These are phyloP conservation scores for Ceratocystis alfenasii DNA, from an alignment of 2,329 filamentous ascomycete species.

Conservation along the genomic window DNA sequence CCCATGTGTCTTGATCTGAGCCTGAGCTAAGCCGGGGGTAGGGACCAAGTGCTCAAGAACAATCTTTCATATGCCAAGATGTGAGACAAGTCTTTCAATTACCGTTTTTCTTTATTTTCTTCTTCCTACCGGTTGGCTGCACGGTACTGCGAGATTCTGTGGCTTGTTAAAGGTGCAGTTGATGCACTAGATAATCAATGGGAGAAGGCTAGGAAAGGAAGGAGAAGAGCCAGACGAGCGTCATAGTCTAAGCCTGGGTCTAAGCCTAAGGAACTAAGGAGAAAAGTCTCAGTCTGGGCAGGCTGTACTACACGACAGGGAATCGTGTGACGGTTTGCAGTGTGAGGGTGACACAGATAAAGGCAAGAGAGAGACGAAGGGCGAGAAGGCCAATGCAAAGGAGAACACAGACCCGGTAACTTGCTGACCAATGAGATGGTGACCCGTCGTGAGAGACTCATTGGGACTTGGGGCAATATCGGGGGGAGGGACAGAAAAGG, in stretches of 20 bases:
- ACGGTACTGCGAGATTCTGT: neutral
- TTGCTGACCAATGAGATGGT: neutral
- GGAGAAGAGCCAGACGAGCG: neutral
- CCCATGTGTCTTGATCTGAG: neutral
- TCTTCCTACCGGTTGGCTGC: neutral
- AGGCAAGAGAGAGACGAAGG: neutral
- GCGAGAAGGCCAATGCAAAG: neutral
- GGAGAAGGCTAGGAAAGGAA: neutral
- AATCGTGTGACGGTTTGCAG: neutral
- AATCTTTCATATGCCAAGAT: neutral
- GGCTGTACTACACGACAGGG: neutral
- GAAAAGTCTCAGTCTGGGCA: neutral
- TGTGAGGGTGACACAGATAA: neutral
- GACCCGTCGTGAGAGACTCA: too few relatives aligned
- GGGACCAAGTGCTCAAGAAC: neutral
- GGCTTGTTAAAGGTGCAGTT: neutral
- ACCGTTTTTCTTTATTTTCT: neutral
- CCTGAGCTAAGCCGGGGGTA: neutral
- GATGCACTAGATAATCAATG: neutral
- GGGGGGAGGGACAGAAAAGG: too few relatives aligned
- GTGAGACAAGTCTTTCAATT: neutral
- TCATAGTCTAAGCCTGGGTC: constrained; percentile 2
- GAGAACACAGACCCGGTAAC: neutral
- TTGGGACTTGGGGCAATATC: too few relatives aligned
- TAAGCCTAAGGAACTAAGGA: neutral